Conservation (phyloP, 2,329 filamentous ascomycete species). For the Trichoderma koningiopsis region DNA sequence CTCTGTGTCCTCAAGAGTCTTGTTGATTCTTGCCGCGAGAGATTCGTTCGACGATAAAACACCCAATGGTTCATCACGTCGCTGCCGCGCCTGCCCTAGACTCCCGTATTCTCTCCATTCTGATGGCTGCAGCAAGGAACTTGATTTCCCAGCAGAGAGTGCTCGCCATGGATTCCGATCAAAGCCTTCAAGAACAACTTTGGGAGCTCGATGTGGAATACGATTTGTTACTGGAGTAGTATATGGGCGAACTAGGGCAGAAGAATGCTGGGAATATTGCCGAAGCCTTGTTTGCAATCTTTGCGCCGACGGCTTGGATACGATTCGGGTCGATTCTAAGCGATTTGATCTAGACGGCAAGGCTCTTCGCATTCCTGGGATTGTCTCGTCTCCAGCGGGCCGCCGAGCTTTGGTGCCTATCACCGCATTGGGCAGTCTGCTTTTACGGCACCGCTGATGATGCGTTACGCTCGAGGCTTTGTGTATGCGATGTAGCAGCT, state of each 20-base stretch:
- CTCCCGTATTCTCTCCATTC: constrained; percentile 30
- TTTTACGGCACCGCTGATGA: neutral
- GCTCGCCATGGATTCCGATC: constrained; percentile 24
- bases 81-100: constrained; percentile 28
- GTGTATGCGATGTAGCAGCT: neutral
- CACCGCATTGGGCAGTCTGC: constrained; percentile 30
- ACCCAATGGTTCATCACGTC: constrained; percentile 19
- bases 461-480: neutral
- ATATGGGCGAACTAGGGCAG: constrained; percentile 29
- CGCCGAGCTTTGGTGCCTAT: constrained; percentile 28
- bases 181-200: constrained; percentile 14
- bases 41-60: neutral
- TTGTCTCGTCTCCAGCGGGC: constrained; percentile 29
- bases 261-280: constrained; percentile 3
- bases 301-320: constrained; percentile 8
- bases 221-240: constrained; percentile 12
- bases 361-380: constrained; percentile 38
- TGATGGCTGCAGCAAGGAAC: constrained; percentile 21
- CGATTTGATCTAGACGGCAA: constrained; percentile 29
- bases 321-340: constrained; percentile 28
- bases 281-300: constrained; percentile 15
- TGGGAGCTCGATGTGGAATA: constrained; percentile 23
- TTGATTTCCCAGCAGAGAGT: neutral
- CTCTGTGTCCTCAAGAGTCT: constrained; percentile 10
- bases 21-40: neutral